A percentile compares a stretch with the other conserved stretches of the same genome.
These are phyloP conservation scores for Phoma herbarum DNA, from an alignment of 2,329 filamentous ascomycete genomes.

Conservation along the genomic window DNA sequence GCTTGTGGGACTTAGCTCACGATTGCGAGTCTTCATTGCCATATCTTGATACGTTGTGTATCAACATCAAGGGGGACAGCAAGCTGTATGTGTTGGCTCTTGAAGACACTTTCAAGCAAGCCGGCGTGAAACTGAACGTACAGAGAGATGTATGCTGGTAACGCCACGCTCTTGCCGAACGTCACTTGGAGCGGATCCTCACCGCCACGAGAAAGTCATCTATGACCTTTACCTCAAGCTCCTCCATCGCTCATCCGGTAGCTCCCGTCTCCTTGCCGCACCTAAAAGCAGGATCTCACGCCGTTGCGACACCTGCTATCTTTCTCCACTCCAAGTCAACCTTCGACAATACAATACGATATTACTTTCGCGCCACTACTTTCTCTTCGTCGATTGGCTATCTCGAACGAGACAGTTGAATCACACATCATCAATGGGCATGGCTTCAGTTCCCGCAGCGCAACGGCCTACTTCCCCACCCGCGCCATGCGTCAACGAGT, in stretches of 20 bases:
- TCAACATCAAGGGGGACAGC: background rate
- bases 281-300: background rate
- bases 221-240: constrained; percentile 1
- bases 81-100: background rate
- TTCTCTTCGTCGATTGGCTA: no score
- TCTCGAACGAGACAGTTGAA: background rate
- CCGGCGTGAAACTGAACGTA: background rate
- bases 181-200: background rate
- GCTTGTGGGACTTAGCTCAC: constrained; percentile 15
- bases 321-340: background rate
- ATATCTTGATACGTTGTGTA: constrained; percentile 9
- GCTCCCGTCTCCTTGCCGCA: background rate
- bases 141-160: background rate
- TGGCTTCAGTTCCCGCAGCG: background rate
- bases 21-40: constrained; percentile 18
- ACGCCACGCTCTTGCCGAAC: background rate
- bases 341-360: background rate
- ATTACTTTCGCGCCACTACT: background rate
- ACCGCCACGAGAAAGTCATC: background rate
- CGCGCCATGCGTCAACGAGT: background rate
- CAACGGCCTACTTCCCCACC: background rate
- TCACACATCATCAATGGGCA: background rate
- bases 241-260: background rate
- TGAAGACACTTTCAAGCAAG: background rate
- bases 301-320: background rate